Evolutionary conservation across 2,329 filamentous ascomycete species (phyloP).

Genomic region (Venturia aucupariae): DNA sequence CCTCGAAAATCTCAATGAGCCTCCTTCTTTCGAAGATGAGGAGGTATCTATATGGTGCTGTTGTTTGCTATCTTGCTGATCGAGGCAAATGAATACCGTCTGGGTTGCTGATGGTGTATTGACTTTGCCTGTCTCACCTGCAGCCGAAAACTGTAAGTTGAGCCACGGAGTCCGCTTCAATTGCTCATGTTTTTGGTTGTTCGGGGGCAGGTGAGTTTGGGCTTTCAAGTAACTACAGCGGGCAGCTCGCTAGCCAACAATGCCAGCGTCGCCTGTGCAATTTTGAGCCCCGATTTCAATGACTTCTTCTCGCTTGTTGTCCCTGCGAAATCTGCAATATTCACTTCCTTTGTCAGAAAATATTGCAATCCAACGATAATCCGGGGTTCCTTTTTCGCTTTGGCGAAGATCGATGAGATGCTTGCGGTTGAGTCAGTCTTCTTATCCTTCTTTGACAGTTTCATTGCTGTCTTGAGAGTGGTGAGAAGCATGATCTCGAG

Average conservation of each 20-base stretch:
- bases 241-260: slow-evolving; percentile 1
- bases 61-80: too few relatives aligned
- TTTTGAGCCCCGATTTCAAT: not conserved
- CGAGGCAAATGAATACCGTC: too few relatives aligned
- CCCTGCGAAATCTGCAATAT: slow-evolving; percentile 5
- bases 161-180: too few relatives aligned
- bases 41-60: too few relatives aligned
- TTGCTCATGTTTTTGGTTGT: too few relatives aligned
- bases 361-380: slow-evolving; percentile 68
- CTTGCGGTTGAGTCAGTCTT: slow-evolving; percentile 19
- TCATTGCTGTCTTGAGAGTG: slow-evolving; percentile 42
- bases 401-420: slow-evolving; percentile 58
- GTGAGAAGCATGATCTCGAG: slow-evolving; percentile 73
- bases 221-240: not conserved
- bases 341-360: slow-evolving; percentile 56
- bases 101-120: too few relatives aligned
- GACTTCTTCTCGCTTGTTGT: slow-evolving; percentile 1
- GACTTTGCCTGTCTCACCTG: too few relatives aligned
- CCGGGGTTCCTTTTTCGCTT: slow-evolving; percentile 53
- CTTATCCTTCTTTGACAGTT: slow-evolving; percentile 1
- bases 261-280: not conserved
- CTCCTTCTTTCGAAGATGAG: too few relatives aligned
- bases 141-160: too few relatives aligned
- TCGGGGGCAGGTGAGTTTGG: not conserved
- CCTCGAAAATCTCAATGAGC: not conserved